phyloP scores from a whole-genome alignment of 139 green algal genomes.

The Protoeuglena noctilucae region DNA sequence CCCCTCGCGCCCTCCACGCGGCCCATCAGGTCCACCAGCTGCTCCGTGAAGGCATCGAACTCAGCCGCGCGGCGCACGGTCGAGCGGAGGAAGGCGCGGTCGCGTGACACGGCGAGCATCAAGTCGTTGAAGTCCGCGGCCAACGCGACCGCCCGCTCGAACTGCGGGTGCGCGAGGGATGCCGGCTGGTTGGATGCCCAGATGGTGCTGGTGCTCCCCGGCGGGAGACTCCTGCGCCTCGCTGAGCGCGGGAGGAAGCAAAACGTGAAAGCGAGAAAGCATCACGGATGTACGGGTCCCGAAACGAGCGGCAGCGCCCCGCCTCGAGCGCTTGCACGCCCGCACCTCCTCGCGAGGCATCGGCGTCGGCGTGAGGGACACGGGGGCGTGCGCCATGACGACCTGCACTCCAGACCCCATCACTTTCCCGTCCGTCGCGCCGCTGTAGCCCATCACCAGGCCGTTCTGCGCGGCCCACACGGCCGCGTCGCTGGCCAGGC shows the following conservation, averaged over 20 bases:
- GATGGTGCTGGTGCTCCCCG: too few relatives aligned
- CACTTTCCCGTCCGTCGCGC: background rate
- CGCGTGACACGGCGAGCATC: constrained; percentile 52
- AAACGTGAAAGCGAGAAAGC: too few relatives aligned
- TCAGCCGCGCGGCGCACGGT: constrained; percentile 23
- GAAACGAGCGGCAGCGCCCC: background rate
- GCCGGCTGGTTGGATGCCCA: background rate
- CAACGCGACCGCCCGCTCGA: constrained; percentile 16
- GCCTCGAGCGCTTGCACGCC: constrained; percentile 2
- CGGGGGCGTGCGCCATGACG: constrained; percentile 57
- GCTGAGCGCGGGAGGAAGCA: too few relatives aligned
- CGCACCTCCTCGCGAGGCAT: constrained; percentile 50
- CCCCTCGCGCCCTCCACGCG: background rate
- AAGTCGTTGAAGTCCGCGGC: constrained; percentile 66
- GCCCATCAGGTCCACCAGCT: constrained; percentile 1
- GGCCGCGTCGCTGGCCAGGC: constrained; percentile 52
- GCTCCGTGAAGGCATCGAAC: background rate
- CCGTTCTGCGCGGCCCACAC: constrained; percentile 66
- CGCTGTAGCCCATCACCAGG: constrained; percentile 29
- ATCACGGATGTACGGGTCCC: too few relatives aligned
- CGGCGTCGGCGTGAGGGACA: constrained; percentile 62
- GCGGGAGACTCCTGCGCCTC: too few relatives aligned
- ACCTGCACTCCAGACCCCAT: constrained; percentile 1
- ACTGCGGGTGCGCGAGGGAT: background rate
- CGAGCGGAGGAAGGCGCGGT: constrained; percentile 53